phyloP scores from a whole-genome alignment of 805 yeast species.

The Cyberlindnera samutprakarnensis region DNA sequence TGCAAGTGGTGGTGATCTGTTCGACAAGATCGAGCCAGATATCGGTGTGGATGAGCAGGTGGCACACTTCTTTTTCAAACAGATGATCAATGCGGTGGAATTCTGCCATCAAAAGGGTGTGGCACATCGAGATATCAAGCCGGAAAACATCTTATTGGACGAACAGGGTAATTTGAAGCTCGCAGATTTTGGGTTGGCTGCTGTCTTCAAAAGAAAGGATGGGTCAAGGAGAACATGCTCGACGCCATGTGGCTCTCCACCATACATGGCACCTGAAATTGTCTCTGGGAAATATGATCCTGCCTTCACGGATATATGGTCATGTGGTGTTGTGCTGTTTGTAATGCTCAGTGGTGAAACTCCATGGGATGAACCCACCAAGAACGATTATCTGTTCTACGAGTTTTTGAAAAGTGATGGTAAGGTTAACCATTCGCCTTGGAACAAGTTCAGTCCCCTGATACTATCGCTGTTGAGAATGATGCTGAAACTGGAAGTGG shows the following conservation, averaged over 20 bases:
- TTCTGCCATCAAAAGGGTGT: conserved; percentile 58
- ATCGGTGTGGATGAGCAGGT: conserved; percentile 58
- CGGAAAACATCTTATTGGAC: conserved; percentile 62
- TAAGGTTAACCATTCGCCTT: conserved; percentile 38
- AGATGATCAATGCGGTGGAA: conserved; percentile 51
- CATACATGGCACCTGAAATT: conserved; percentile 76
- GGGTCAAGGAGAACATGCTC: conserved; percentile 40
- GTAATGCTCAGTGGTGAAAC: conserved; percentile 59
- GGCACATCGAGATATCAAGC: conserved; percentile 63
- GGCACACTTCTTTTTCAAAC: conserved; percentile 63
- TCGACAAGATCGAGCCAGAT: conserved; percentile 75
- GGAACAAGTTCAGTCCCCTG: conserved; percentile 44
- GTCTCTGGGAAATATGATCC: conserved; percentile 46
- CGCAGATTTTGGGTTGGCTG: conserved; percentile 75
- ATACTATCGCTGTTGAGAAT: conserved; percentile 46
- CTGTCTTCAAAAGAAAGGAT: conserved; percentile 41
- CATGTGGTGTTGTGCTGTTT: conserved; percentile 57
- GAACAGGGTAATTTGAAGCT: conserved; percentile 56
- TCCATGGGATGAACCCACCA: conserved; percentile 64
- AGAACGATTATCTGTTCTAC: conserved; percentile 40
- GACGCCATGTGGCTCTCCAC: conserved; percentile 66
- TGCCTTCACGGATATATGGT: conserved; percentile 57
- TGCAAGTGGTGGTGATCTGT: conserved; percentile 69
- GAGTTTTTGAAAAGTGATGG: conserved; percentile 38
- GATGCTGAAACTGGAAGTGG: conserved; percentile 42